Evolutionary conservation across 1,284 basidiomycete species (phyloP).

Genomic region (Moniliella sp.): DNA sequence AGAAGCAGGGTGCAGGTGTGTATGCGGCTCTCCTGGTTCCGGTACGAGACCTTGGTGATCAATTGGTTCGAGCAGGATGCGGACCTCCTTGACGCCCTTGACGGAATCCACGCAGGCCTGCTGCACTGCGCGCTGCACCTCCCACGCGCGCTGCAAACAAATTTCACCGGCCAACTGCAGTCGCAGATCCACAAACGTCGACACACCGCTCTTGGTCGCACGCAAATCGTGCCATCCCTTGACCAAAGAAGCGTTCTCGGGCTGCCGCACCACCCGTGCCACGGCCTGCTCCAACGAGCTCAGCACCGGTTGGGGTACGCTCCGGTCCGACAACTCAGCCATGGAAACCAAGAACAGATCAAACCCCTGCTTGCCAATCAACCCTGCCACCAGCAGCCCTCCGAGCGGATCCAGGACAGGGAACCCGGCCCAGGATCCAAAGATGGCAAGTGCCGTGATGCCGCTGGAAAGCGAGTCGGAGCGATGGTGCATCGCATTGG

Average conservation of each 20-base stretch:
- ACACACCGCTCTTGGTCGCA: conserved; percentile 20
- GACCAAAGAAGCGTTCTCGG: background rate
- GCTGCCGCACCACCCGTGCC: conserved; percentile 6
- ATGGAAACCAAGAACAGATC: conserved; percentile 51
- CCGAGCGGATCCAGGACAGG: conserved; percentile 76
- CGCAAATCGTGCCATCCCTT: conserved; percentile 10
- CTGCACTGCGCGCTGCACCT: conserved; percentile 9
- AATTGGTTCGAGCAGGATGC: conserved; percentile 10
- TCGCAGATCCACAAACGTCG: conserved; percentile 20
- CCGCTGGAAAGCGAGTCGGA: conserved; percentile 45
- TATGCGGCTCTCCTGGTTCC: too few species aligned
- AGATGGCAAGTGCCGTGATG: conserved; percentile 24
- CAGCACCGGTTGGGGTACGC: conserved; percentile 46
- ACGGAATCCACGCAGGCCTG: conserved; percentile 5
- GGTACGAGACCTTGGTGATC: too few species aligned
- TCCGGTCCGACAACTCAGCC: conserved; percentile 63
- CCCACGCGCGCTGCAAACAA: conserved; percentile 7
- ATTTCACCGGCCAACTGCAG: conserved; percentile 10
- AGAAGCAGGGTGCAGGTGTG: too few species aligned
- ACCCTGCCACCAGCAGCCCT: conserved; percentile 64
- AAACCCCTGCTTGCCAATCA: conserved; percentile 70
- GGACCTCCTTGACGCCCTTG: conserved; percentile 18
- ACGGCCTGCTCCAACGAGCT: conserved; percentile 42
- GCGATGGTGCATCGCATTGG: conserved; percentile 49
- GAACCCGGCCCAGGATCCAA: conserved; percentile 61